Base-by-base conservation (phyloP, 805 yeast species). In the Candida ficus region DNA sequence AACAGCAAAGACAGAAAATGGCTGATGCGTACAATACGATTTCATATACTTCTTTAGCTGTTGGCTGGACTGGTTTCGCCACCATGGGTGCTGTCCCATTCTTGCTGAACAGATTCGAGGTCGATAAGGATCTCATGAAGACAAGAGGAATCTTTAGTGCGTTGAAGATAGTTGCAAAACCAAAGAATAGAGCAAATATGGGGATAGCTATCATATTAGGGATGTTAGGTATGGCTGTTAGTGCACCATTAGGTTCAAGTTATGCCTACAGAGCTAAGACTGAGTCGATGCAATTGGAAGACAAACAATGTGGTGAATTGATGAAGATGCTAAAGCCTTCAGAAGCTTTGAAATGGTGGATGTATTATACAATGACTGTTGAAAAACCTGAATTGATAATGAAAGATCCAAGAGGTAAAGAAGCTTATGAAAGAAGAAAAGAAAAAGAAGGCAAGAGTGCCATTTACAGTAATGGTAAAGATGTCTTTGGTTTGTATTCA, bases 331-430 rank as follows among this genome's bases (percentile, higher is more conserved):
- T 68, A 16, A 53, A 56, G 22, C 58, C 60, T 10, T 61, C 58
- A 0, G 58, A 62, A 32, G 55, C 70, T 5, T 51, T 66, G 2
- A 61, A 55, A 52, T 75, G 79, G 78, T 62, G 72, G 30, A 51
- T 68, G 19, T 82, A 82, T 56, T 81, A 73, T 55, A 62, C 66
- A 35, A 58, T 67, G 43, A 71, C 84, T 0, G 63, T 68, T 29
- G 65, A 66, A 14, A 73, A 80, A 48, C 78, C 81, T 0, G 67
- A 66, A 17, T 66, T 67, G 36, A 64, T 73, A 29, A 59, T 81
- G 48, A 73, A 72, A 40, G 82, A 81, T 51, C 89, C 89, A 6
- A 61, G 70, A 50, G 51, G 53, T 0, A 49, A 60, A 47, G 56
- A 67, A 26, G 57, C 63, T 11, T 63, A 54, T 4, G 48, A 47